phyloP scores from a whole-genome alignment of 2,329 filamentous ascomycete species.

The Sporothrix globosa region DNA sequence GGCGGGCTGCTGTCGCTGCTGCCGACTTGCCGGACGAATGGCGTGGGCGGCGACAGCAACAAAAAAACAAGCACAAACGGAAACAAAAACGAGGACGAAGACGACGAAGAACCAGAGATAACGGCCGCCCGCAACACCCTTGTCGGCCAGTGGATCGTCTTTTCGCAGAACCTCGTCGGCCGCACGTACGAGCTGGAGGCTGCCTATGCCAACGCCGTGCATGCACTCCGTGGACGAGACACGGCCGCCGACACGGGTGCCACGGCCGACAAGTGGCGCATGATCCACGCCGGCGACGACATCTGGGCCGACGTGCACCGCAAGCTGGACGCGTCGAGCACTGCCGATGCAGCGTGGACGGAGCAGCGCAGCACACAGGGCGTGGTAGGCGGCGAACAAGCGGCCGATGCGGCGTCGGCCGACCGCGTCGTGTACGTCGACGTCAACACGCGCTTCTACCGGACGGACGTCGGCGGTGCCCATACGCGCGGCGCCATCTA shows the following conservation, averaged over 20 bases:
- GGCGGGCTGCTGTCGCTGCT: conserved; percentile 61
- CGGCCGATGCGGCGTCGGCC: conserved; percentile 22
- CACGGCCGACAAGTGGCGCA: conserved; percentile 48
- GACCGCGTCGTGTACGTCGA: conserved; percentile 54
- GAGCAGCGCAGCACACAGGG: conserved; percentile 45
- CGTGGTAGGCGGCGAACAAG: conserved; percentile 49
- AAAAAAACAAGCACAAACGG: not conserved
- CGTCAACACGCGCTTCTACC: conserved; percentile 57
- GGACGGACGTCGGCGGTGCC: conserved; percentile 41
- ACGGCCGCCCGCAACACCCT: conserved; percentile 54
- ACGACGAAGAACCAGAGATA: conserved; percentile 41
- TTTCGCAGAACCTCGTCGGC: conserved; percentile 56
- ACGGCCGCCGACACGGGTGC: conserved; percentile 46
- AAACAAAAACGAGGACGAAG: not conserved
- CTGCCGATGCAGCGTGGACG: conserved; percentile 40
- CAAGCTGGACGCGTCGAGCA: conserved; percentile 49
- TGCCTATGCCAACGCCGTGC: conserved; percentile 54
- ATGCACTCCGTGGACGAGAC: conserved; percentile 56
- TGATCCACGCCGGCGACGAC: conserved; percentile 59
- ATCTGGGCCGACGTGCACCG: conserved; percentile 53
- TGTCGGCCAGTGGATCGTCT: conserved; percentile 61
- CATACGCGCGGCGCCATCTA: not conserved
- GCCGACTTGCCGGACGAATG: conserved; percentile 43
- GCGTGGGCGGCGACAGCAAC: not conserved
- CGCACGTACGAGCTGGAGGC: conserved; percentile 63